Evolutionary conservation across 78 protist genomes (phyloP).

Genomic region (Dictyostelium firmibasis): DNA sequence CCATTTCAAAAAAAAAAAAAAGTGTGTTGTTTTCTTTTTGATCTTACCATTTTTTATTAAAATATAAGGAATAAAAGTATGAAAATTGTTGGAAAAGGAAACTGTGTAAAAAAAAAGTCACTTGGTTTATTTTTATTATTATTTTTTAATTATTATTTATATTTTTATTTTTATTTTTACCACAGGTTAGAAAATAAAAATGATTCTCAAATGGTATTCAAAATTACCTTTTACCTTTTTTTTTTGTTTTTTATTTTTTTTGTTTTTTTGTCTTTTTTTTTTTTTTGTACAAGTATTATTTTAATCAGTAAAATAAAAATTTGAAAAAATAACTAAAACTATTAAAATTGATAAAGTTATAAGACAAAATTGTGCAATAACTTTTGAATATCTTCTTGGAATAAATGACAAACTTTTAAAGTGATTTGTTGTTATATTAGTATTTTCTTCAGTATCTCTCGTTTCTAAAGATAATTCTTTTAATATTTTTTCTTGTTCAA

Average conservation of each 20-base stretch:
- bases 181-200: too few species aligned
- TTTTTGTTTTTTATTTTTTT: neutral
- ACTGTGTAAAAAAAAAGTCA: too few species aligned
- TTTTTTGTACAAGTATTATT: neutral
- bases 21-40: neutral
- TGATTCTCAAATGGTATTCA: too few species aligned
- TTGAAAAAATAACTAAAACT: neutral
- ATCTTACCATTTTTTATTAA: neutral
- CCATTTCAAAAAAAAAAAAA: neutral
- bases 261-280: neutral
- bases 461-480: neutral
- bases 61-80: neutral
- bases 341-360: neutral
- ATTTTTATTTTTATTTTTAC: too few species aligned
- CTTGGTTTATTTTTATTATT: too few species aligned
- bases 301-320: neutral
- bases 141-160: too few species aligned
- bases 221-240: neutral
- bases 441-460: conserved; percentile 2
- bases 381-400: neutral
- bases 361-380: neutral
- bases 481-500: neutral
- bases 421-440: neutral
- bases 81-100: neutral
- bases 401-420: neutral